Evolutionary conservation across 169 alveolate genomes (phyloP).

Genomic region (Eimeria necatrix): DNA sequence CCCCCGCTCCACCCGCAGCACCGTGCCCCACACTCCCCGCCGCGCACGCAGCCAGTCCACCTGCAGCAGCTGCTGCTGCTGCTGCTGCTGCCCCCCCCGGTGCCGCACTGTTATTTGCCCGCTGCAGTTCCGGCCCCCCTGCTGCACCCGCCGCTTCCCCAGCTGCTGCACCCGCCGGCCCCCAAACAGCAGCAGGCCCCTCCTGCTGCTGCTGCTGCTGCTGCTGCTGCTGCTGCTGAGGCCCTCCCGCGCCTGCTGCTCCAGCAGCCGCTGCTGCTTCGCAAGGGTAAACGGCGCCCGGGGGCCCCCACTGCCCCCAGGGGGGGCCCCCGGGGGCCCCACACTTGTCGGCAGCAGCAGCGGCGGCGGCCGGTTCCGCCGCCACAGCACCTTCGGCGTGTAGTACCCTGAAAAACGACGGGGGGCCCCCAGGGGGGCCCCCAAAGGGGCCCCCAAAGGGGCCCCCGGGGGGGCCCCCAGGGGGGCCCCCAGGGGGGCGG

Average conservation of each 20-base stretch:
- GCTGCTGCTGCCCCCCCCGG: constrained; percentile 93
- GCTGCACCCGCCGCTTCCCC: constrained; percentile 88
- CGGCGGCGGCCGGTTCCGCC: constrained; percentile 42
- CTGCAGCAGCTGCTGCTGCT: constrained; percentile 88
- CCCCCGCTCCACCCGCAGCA: constrained; percentile 82
- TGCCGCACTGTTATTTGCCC: constrained; percentile 85
- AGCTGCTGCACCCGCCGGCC: constrained; percentile 90
- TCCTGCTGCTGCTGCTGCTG: constrained; percentile 16
- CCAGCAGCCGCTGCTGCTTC: constrained; percentile 70
- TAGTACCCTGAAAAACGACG: background rate
- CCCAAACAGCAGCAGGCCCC: constrained; percentile 50
- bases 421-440: constrained; percentile 3
- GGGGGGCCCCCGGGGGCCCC: background rate
- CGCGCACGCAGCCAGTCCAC: constrained; percentile 94
- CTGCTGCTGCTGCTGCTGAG: background rate
- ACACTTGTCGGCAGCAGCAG: constrained; percentile 21
- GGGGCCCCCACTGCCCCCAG: constrained; percentile 15
- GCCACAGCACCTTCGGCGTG: constrained; percentile 27
- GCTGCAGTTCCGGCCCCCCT: constrained; percentile 90
- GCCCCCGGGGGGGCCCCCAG: constrained; percentile 4
- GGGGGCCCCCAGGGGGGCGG: constrained; percentile 10
- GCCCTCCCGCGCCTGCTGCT: constrained; percentile 15
- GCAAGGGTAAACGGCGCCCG: constrained; percentile 52
- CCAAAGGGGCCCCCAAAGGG: background rate
- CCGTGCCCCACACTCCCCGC: constrained; percentile 92